Evolutionary conservation across 78 protist species (phyloP).

Genomic region (Polysphondylium violaceum): DNA sequence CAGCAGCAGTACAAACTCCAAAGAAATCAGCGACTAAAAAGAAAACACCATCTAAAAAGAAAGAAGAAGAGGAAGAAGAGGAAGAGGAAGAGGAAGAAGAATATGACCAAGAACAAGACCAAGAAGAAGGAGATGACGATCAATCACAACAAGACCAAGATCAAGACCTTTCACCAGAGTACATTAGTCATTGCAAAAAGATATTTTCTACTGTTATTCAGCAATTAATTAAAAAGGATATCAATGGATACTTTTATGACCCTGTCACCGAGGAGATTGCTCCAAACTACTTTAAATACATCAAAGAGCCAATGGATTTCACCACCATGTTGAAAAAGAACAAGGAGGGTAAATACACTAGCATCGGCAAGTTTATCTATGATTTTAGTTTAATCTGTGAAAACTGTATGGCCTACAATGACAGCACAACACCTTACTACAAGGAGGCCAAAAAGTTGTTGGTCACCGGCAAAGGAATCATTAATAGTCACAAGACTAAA

Average conservation of each 20-base stretch:
- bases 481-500: constrained; percentile 1
- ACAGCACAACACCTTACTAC: neutral
- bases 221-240: constrained; percentile 47
- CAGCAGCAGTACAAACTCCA: neutral
- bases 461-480: constrained; percentile 4
- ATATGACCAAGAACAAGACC: neutral
- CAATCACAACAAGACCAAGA: neutral
- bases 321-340: constrained; percentile 33
- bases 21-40: neutral
- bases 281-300: constrained; percentile 59
- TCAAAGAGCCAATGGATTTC: constrained; percentile 80
- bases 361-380: constrained; percentile 17
- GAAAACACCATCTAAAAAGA: neutral
- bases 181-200: constrained; percentile 11
- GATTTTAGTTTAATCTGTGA: constrained; percentile 73
- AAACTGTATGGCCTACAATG: constrained; percentile 71
- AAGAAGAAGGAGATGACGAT: neutral
- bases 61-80: neutral
- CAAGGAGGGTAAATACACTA: constrained; percentile 1
- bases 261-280: constrained; percentile 74
- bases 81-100: neutral
- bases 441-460: constrained; percentile 64
- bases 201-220: neutral
- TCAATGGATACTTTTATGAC: constrained; percentile 30
- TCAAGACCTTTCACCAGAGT: neutral